Base-by-base conservation (phyloP, 2,329 filamentous ascomycete species). In the Anthostomella pinea region DNA sequence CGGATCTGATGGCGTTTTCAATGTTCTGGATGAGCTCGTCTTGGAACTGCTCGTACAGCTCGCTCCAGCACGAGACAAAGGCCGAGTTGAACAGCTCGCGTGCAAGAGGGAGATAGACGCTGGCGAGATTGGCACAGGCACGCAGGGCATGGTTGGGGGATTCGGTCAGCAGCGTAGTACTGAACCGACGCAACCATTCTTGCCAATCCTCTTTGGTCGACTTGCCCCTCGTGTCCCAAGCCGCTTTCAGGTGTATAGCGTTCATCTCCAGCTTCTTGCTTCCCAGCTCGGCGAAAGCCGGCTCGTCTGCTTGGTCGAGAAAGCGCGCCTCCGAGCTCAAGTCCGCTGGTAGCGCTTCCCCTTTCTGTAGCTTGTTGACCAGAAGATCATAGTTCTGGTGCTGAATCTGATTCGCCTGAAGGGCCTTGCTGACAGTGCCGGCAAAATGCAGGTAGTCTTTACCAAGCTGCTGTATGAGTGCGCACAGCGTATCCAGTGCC, bases 141-240 rank as follows among this genome's bases (percentile, higher is more conserved):
- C 93, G 79, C 2, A 99, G 73, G 7, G 94, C 91, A 56, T 96
- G 93, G 48, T 96, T 95, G 3, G 93, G 94, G 2, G 90, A 97
- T 59, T 98, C 94, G 44, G 90, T 87, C 28, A 99, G 74, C 6
- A 98, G 73, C 38, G 95, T 95, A 21, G 95, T 91, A 58, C 91
- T 97, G 66, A 98, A 95, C 18, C 91, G 79, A 43, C 94, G 81
- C 65, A 98, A 88, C 93, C 93, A 99, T 62, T 99, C 93, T 54
- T 95, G 87, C 93, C 93, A 99, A 64, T 99, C 93, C 59, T 99
- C 93, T 54, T 90, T 89, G 8, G 93, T 99, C 0, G 91, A 96
- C 58, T 96, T 96, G 43, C 94, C 89, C 41, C 85, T 89, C 0
- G 94, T 93, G 53, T 97, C 93, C 93, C 93, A 99, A 0, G 94